phyloP scores from a whole-genome alignment of 257 asterid genomes.

The Nicotiana tomentosiformis region DNA sequence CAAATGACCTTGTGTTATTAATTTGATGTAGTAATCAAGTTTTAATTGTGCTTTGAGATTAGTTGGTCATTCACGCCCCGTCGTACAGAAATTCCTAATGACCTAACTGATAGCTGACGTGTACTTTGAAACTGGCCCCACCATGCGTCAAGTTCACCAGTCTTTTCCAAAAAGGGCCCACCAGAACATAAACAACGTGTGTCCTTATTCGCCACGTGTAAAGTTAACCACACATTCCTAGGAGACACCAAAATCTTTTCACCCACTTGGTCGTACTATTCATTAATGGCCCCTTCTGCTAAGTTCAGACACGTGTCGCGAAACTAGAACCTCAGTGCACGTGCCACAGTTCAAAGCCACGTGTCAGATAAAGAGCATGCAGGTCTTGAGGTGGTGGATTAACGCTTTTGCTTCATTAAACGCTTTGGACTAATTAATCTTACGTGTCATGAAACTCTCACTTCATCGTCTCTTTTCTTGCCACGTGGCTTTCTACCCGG shows the following conservation, averaged over 20 bases:
- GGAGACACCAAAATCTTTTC: conserved; percentile 10
- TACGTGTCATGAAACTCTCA: conserved; percentile 34
- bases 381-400: conserved; percentile 2
- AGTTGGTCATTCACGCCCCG: no score
- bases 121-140: background rate
- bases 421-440: conserved; percentile 11
- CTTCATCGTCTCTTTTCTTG: conserved; percentile 13
- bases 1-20: no score
- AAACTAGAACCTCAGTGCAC: background rate
- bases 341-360: conserved; percentile 19
- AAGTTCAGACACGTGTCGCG: conserved; percentile 22
- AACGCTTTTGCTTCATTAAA: conserved; percentile 17
- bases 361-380: conserved; percentile 25
- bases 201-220: conserved; percentile 18
- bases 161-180: background rate
- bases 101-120: background rate
- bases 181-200: background rate
- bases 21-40: no score
- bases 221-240: background rate
- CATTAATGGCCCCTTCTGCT: background rate
- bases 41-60: no score
- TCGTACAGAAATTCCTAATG: no score
- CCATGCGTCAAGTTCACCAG: background rate
- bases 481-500: conserved; percentile 44
- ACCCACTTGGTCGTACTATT: conserved; percentile 31